A percentile compares a stretch with the other conserved stretches of the same genome.
phyloP scores from a whole-genome alignment of 805 yeast genomes.

The Jamesozyma lodderae region DNA sequence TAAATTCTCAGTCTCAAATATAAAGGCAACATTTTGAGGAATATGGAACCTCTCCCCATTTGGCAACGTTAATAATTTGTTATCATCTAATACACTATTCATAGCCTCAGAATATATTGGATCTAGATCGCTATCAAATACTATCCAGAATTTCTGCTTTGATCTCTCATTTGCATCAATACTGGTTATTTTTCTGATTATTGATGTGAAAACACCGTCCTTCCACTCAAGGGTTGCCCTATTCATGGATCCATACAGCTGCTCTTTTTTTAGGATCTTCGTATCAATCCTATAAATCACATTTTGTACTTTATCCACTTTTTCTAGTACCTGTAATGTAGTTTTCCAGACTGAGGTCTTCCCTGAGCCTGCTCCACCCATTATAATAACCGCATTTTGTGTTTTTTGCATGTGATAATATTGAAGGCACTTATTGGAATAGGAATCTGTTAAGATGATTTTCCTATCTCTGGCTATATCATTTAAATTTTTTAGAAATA shows the following conservation, averaged over 20 bases:
- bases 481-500: constrained; percentile 17
- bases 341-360: constrained; percentile 49
- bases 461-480: constrained; percentile 29
- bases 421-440: constrained; percentile 52
- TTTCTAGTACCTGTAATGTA: constrained; percentile 38
- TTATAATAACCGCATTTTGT: constrained; percentile 73
- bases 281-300: constrained; percentile 53
- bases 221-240: constrained; percentile 80
- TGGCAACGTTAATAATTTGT: constrained; percentile 69
- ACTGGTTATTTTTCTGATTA: constrained; percentile 45
- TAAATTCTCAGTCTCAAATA: constrained; percentile 70
- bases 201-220: constrained; percentile 73
- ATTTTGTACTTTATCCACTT: constrained; percentile 31
- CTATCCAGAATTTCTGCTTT: constrained; percentile 61
- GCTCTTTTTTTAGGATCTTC: constrained; percentile 58
- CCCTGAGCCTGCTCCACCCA: constrained; percentile 71
- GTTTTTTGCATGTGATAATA: constrained; percentile 49
- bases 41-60: constrained; percentile 77
- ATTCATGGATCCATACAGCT: constrained; percentile 64
- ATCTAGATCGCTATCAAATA: constrained; percentile 89
- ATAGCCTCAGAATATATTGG: constrained; percentile 90
- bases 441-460: constrained; percentile 30
- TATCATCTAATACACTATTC: constrained; percentile 88
- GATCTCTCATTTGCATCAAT: constrained; percentile 16
- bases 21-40: constrained; percentile 51